A percentile compares a stretch with the other conserved stretches of the same genome.
These are phyloP conservation scores for Botrytis paeoniae DNA, from an alignment of 2,329 filamentous ascomycete species.

Conservation along the genomic window DNA sequence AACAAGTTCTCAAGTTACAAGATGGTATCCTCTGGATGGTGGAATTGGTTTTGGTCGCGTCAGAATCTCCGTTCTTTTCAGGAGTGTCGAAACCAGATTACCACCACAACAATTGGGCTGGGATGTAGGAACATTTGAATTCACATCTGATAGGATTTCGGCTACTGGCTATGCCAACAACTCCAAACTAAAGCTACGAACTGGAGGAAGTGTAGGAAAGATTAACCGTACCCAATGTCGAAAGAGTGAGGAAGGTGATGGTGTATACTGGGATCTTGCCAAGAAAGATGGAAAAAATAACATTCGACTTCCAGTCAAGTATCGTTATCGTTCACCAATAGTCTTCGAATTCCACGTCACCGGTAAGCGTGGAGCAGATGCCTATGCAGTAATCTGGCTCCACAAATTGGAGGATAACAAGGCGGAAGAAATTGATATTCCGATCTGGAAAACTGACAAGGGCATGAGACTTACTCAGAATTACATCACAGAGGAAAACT, in stretches of 20 bases:
- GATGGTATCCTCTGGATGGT: slow-evolving; percentile 96
- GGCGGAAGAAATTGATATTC: slow-evolving; percentile 74
- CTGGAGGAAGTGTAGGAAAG: slow-evolving; percentile 76
- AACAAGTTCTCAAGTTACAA: slow-evolving; percentile 74
- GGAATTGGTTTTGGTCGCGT: slow-evolving; percentile 89
- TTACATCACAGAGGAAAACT: slow-evolving; percentile 81
- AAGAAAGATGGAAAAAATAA: slow-evolving; percentile 47
- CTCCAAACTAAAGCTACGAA: slow-evolving; percentile 75
- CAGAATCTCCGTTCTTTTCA: slow-evolving; percentile 84
- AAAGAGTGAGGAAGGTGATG: slow-evolving; percentile 56
- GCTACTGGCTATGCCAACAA: slow-evolving; percentile 57
- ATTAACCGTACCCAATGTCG: slow-evolving; percentile 63
- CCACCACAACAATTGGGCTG: slow-evolving; percentile 86
- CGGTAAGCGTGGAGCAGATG: slow-evolving; percentile 66
- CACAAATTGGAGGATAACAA: slow-evolving; percentile 80
- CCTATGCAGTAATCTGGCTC: slow-evolving; percentile 82
- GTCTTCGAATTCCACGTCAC: slow-evolving; percentile 80
- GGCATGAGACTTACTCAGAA: slow-evolving; percentile 79
- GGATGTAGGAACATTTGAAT: slow-evolving; percentile 94
- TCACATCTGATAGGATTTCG: slow-evolving; percentile 67
- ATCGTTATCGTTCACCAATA: slow-evolving; percentile 84
- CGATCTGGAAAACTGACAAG: slow-evolving; percentile 82
- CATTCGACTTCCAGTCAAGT: slow-evolving; percentile 79
- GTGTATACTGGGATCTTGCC: slow-evolving; percentile 57
- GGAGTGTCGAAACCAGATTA: slow-evolving; percentile 80